phyloP scores from a whole-genome alignment of 2,329 filamentous ascomycete species.

The Cercospora nicotianae region DNA sequence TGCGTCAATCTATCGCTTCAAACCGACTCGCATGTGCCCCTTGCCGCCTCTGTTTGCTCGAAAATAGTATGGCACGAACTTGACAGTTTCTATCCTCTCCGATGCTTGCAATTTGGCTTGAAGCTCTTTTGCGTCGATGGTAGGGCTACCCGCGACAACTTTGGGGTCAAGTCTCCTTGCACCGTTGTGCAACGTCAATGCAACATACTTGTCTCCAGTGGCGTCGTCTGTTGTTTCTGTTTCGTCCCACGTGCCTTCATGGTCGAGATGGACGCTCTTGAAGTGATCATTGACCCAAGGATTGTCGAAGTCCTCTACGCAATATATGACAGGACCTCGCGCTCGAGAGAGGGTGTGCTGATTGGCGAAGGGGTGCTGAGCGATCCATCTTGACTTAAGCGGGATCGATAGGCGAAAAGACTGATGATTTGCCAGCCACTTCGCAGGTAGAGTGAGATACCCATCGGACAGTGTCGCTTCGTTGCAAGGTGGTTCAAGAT shows the following conservation, averaged over 20 bases:
- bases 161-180: constrained; percentile 5
- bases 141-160: not conserved
- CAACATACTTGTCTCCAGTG: constrained; percentile 36
- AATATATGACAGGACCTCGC: constrained; percentile 61
- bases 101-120: not conserved
- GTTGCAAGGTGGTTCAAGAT: constrained; percentile 42
- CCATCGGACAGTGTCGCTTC: constrained; percentile 45
- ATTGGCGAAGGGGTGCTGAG: constrained; percentile 58
- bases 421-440: constrained; percentile 44
- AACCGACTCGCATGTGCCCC: constrained; percentile 55
- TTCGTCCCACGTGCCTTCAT: constrained; percentile 21
- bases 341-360: constrained; percentile 57
- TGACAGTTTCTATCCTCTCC: constrained; percentile 38
- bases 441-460: constrained; percentile 51
- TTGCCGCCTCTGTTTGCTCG: constrained; percentile 56
- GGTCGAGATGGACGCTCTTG: constrained; percentile 37
- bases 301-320: constrained; percentile 61
- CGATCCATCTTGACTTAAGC: constrained; percentile 51
- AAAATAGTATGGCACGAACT: constrained; percentile 58
- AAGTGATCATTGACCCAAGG: constrained; percentile 58
- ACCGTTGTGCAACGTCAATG: constrained; percentile 32
- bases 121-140: not conserved
- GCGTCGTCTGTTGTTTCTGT: constrained; percentile 23
- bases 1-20: constrained; percentile 13
- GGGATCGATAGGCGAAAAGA: constrained; percentile 49